These are phyloP conservation scores for Akebia trifoliata DNA, from an alignment of 164 flowering plant genomes.

Conservation along the genomic window DNA sequence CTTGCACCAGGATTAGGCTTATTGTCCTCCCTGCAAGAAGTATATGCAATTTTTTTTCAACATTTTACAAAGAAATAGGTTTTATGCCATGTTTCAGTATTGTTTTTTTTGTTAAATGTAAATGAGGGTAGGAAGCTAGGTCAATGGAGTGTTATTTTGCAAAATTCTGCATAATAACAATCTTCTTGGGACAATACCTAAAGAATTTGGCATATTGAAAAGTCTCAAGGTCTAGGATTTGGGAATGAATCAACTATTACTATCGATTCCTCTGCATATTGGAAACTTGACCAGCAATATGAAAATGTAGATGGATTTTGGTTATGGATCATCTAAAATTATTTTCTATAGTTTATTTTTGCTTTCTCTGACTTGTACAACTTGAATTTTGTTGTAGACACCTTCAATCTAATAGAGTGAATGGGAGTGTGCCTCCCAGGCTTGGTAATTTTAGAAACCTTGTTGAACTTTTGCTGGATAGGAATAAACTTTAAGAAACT, in stretches of 20 bases:
- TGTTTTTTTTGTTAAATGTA: not conserved
- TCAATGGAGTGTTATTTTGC: constrained; percentile 14
- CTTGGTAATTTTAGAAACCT: constrained; percentile 57
- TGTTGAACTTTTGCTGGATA: constrained; percentile 55
- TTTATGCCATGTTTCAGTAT: not conserved
- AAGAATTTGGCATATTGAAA: constrained; percentile 60
- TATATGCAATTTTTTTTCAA: no score
- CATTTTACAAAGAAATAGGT: not conserved
- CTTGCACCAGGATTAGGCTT: constrained; percentile 58
- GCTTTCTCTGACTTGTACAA: constrained; percentile 6
- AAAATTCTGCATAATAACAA: constrained; percentile 64
- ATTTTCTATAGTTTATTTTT: constrained; percentile 10
- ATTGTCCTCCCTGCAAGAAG: constrained; percentile 49
- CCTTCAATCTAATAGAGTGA: constrained; percentile 70
- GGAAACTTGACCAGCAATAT: constrained; percentile 47
- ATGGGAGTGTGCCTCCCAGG: constrained; percentile 61
- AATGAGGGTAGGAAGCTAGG: not conserved
- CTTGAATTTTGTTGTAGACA: constrained; percentile 41
- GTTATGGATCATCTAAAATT: not conserved
- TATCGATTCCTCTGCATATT: constrained; percentile 68
- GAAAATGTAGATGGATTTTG: constrained; percentile 43
- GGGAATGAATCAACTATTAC: constrained; percentile 60
- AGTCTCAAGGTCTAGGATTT: constrained; percentile 67
- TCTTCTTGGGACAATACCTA: constrained; percentile 69
- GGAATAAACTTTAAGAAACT: constrained; percentile 71